A percentile compares a stretch with the other conserved stretches of the same genome.
Evolutionary conservation across 2,329 filamentous ascomycete species (phyloP).

Genomic region (Monilinia aucupariae): DNA sequence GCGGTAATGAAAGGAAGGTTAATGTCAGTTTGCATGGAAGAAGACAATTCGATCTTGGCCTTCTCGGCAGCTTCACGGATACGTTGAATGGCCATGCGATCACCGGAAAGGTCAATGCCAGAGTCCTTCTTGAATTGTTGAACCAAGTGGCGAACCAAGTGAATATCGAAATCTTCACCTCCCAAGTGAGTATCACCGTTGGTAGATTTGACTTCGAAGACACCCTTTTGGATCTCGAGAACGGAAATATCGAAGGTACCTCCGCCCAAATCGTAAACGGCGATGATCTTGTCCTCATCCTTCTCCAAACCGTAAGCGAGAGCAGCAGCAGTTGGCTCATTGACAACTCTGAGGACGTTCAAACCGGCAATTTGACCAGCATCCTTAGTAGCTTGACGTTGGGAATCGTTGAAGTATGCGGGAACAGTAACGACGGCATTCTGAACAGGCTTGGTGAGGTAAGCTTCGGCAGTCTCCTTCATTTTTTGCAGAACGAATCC

Average conservation of each 20-base stretch:
- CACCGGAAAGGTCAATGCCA: conserved; percentile 78
- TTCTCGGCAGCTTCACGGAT: conserved; percentile 98
- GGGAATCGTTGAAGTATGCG: conserved; percentile 98
- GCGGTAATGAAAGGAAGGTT: conserved; percentile 98
- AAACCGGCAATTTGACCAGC: conserved; percentile 93
- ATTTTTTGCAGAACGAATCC: conserved; percentile 96
- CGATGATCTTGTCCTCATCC: conserved; percentile 81
- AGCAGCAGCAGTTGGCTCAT: conserved; percentile 94
- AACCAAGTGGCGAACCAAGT: conserved; percentile 87
- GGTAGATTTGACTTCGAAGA: conserved; percentile 98
- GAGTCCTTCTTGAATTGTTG: conserved; percentile 96
- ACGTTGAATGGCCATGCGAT: conserved; percentile 98
- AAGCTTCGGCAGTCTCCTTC: conserved; percentile 97
- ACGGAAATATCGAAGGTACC: conserved; percentile 99
- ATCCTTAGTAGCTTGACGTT: conserved; percentile 97
- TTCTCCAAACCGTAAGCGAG: conserved; percentile 96
- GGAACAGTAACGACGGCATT: conserved; percentile 96
- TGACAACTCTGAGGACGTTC: conserved; percentile 95
- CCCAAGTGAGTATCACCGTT: conserved; percentile 98
- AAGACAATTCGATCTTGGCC: conserved; percentile 98
- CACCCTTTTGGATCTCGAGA: conserved; percentile 93
- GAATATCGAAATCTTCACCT: conserved; percentile 97
- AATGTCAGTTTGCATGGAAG: conserved; percentile 91
- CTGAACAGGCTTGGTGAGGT: conserved; percentile 84
- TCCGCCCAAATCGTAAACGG: conserved; percentile 96